Evolutionary conservation across 2,329 filamentous ascomycete species (phyloP), one percentile per base, ranked within the genome.

Genomic region (Chaetomium globosum): DNA sequence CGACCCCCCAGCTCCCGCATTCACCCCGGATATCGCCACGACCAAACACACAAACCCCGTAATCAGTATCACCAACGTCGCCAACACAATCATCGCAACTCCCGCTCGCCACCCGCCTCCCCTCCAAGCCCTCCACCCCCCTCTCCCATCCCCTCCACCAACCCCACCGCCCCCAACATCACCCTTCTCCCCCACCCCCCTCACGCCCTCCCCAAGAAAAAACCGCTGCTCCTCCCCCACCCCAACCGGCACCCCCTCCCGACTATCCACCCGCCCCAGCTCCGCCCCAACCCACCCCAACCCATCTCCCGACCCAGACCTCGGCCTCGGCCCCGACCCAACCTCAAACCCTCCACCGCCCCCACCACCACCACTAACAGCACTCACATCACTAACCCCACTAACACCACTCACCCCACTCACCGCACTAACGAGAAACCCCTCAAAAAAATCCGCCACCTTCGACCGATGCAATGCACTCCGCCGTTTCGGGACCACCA

Each of bases 101-200:
- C 81, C 82, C 7, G 77, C 79, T 66, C 80, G 77, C 83, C 83
- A 85, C 8, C 83, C 82, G 1, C 74, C n/a, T 1, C 30, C 75
- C 49, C 76, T 70, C 53, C 75, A 66, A 65, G 74, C 64, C 65
- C 74, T 65, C 58, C 76, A 62, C 23, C 71, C 71, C 49, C 16
- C 16, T n/a, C 19, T 43, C 39, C 39, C 39, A 16, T 71, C 1
- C 3, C 46, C 10, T 13, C 39, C 3, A 52, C 33, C 26, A 13
- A 28, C 36, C 78, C 68, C 43, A 78, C 70, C 36, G 81, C 23
- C 55, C 79, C 73, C 16, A 77, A 72, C 46, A 82, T 66, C 16
- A 80, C 60, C 48, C 82, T 46, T 54, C 9, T 57, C 31, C 83
- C 13, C 82, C 9, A 46, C 31, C 83, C 16, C 82, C 81, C 76